Percentiles rank a stretch among this genome's conserved stretches.
These are phyloP conservation scores for Geranium incanum DNA, from an alignment of 441 rosid species.

Conservation along the genomic window DNA sequence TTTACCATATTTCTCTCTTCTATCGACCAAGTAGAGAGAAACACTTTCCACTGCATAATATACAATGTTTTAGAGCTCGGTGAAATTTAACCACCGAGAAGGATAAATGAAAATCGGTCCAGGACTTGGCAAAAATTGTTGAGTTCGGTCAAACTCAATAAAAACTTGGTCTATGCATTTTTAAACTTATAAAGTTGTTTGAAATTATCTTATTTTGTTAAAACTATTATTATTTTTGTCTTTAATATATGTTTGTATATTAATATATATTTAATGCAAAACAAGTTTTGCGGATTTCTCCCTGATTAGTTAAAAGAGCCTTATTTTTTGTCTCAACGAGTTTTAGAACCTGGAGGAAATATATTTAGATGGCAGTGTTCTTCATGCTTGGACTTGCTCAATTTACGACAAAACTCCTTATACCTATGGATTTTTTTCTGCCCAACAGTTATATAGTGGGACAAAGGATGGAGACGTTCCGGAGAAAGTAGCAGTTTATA, in stretches of 20 bases:
- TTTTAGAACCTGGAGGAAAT: not conserved
- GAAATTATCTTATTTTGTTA: no score
- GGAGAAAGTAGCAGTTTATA: constrained; percentile 70
- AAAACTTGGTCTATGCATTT: no score
- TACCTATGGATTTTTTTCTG: constrained; percentile 14
- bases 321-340: not conserved
- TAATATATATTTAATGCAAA: no score
- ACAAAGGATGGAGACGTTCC: constrained; percentile 84
- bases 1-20: not conserved
- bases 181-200: no score
- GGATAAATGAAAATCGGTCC: no score
- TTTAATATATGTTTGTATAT: no score
- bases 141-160: no score
- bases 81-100: not conserved
- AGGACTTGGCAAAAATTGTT: no score
- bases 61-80: not conserved
- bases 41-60: not conserved
- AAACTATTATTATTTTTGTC: no score
- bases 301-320: not conserved
- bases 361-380: not conserved
- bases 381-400: constrained; percentile 1
- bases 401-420: not conserved
- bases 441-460: constrained; percentile 63
- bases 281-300: no score
- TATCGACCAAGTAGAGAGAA: not conserved